These are phyloP conservation scores for Cyberlindnera saturnus DNA, from an alignment of 805 yeast genomes.

Conservation along the genomic window DNA sequence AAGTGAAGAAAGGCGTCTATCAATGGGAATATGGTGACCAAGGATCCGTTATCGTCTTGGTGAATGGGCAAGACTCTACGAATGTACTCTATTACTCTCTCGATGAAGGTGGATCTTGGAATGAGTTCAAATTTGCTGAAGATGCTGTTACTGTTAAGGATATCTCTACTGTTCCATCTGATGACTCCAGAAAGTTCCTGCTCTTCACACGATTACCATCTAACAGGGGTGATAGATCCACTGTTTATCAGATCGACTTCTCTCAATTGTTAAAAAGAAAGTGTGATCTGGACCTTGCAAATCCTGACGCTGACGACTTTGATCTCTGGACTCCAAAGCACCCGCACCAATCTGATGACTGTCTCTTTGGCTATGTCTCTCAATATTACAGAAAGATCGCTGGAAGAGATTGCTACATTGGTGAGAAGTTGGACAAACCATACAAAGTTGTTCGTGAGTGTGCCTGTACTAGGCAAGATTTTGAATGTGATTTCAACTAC, in stretches of 20 bases:
- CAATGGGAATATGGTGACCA: conserved; percentile 98
- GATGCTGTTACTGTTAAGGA: conserved; percentile 55
- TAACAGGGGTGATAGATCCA: conserved; percentile 39
- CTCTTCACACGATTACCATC: conserved; percentile 48
- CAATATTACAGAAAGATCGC: conserved; percentile 53
- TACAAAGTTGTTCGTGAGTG: conserved; percentile 59
- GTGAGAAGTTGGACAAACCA: conserved; percentile 52
- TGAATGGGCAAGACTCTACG: conserved; percentile 52
- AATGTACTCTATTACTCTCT: conserved; percentile 57
- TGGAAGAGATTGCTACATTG: conserved; percentile 61
- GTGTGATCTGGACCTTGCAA: conserved; percentile 44
- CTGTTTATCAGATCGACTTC: conserved; percentile 54
- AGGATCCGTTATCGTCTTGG: conserved; percentile 79
- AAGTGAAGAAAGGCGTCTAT: conserved; percentile 62
- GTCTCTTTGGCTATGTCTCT: conserved; percentile 69
- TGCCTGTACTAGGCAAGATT: conserved; percentile 79
- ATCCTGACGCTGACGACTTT: conserved; percentile 48
- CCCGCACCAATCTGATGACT: conserved; percentile 42
- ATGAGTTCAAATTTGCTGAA: conserved; percentile 54
- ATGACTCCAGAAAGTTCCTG: conserved; percentile 75
- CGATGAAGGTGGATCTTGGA: conserved; percentile 81
- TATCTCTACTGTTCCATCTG: conserved; percentile 85
- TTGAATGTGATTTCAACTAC: conserved; percentile 90
- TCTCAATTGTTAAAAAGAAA: conserved; percentile 42
- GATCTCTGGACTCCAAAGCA: conserved; percentile 58